Conservation (phyloP, 805 yeast species). For the Kodamaea nitidulidarum region DNA sequence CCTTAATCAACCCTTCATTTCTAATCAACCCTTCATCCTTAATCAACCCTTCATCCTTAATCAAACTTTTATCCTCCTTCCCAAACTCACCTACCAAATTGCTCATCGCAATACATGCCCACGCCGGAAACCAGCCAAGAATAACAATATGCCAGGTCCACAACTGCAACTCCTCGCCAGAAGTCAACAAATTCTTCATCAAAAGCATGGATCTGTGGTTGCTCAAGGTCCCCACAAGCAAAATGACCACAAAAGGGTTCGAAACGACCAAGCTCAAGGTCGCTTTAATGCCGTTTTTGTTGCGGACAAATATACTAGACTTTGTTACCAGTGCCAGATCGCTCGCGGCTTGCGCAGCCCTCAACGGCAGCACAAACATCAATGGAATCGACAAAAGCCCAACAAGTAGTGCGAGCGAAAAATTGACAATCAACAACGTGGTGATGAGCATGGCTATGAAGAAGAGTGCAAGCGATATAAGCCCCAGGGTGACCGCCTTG, state of each 20-base stretch:
- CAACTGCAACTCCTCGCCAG: constrained; percentile 67
- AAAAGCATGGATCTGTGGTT: constrained; percentile 34
- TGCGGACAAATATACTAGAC: background rate
- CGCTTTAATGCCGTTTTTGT: constrained; percentile 15
- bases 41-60: too few species aligned
- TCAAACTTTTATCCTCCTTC: background rate
- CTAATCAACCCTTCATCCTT: too few species aligned
- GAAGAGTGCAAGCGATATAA: constrained; percentile 48
- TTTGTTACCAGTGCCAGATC: background rate
- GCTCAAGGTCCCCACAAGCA: constrained; percentile 24
- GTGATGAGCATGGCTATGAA: constrained; percentile 64
- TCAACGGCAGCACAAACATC: constrained; percentile 50
- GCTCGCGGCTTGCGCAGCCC: constrained; percentile 9
- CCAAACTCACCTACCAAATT: constrained; percentile 25
- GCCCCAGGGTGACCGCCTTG: constrained; percentile 21
- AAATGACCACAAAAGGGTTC: constrained; percentile 47
- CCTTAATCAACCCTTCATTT: too few species aligned
- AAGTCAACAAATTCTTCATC: constrained; percentile 50
- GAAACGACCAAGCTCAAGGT: constrained; percentile 37
- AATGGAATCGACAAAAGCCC: constrained; percentile 76
- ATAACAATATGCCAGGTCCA: constrained; percentile 83
- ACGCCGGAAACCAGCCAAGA: constrained; percentile 79
- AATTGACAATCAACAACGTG: constrained; percentile 76
- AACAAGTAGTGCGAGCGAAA: constrained; percentile 69
- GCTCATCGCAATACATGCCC: constrained; percentile 46